Evolutionary conservation across 345 rosid species (phyloP).

Genomic region (Tarenaya hassleriana): DNA sequence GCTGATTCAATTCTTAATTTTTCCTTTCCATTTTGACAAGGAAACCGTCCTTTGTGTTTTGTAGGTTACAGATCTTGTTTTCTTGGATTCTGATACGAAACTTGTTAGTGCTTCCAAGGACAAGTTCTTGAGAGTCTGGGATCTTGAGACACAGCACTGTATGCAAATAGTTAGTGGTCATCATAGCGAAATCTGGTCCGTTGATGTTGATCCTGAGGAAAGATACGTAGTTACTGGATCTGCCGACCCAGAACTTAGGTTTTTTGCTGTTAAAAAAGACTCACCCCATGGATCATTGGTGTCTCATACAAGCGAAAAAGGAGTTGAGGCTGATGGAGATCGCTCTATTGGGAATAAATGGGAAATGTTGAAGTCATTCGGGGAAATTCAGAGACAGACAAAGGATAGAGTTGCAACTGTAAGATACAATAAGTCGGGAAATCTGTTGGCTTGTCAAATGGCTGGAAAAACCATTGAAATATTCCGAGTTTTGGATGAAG

Average conservation of each 20-base stretch:
- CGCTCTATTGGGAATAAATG: constrained; percentile 47
- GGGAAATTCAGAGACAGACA: constrained; percentile 77
- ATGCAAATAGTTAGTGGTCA: constrained; percentile 91
- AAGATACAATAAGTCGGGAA: constrained; percentile 66
- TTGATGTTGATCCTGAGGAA: constrained; percentile 79
- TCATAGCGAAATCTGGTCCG: constrained; percentile 95
- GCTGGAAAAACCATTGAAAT: constrained; percentile 84
- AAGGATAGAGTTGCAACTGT: constrained; percentile 83
- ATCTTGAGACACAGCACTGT: constrained; percentile 91
- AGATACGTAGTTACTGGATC: constrained; percentile 82
- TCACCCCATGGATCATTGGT: constrained; percentile 21
- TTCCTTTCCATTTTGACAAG: not conserved
- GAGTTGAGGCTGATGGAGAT: constrained; percentile 32
- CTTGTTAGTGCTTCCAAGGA: constrained; percentile 91
- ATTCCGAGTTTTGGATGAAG: constrained; percentile 60
- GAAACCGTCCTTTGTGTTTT: constrained; percentile 13
- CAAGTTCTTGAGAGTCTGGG: constrained; percentile 95
- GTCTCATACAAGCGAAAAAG: constrained; percentile 30
- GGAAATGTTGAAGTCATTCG: constrained; percentile 64
- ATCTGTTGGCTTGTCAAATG: constrained; percentile 81
- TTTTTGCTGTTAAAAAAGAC: constrained; percentile 56
- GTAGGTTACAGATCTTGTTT: constrained; percentile 88
- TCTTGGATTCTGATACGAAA: constrained; percentile 77
- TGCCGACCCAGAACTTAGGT: constrained; percentile 77
- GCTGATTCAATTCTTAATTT: not conserved